phyloP scores from a whole-genome alignment of 169 alveolate genomes.

The Plasmodium gallinaceum region DNA sequence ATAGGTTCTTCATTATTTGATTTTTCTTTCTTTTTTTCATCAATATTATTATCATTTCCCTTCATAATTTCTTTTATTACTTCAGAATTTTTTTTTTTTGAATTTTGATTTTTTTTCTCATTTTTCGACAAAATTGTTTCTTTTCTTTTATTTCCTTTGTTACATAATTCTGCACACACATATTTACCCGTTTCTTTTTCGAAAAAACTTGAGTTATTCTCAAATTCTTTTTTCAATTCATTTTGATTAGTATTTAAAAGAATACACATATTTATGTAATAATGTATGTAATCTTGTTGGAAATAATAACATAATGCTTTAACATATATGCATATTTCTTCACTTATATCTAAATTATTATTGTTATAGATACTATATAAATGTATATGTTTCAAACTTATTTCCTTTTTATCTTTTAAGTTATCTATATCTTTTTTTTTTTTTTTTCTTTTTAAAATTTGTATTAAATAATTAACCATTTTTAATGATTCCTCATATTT shows the following conservation, averaged over 20 bases:
- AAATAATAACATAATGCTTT: constrained; percentile 56
- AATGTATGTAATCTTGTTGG: constrained; percentile 47
- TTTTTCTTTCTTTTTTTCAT: neutral
- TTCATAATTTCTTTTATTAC: neutral
- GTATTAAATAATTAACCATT: constrained; percentile 22
- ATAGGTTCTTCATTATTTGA: neutral
- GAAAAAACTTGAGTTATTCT: constrained; percentile 12
- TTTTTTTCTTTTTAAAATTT: constrained; percentile 26
- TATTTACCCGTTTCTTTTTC: constrained; percentile 14
- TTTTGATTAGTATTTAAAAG: constrained; percentile 46
- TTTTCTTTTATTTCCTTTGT: constrained; percentile 13
- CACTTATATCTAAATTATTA: constrained; percentile 10
- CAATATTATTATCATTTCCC: neutral
- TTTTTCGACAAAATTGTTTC: constrained; percentile 1
- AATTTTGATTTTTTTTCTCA: neutral
- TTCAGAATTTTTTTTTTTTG: constrained; percentile 6
- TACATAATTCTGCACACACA: neutral
- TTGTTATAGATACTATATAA: constrained; percentile 39
- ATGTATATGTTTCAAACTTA: constrained; percentile 22
- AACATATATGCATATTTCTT: constrained; percentile 55
- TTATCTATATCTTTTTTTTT: neutral
- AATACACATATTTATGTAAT: constrained; percentile 56
- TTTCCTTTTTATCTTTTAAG: neutral
- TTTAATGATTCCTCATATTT: constrained; percentile 34
- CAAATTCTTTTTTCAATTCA: constrained; percentile 10